Evolutionary conservation across 1,284 basidiomycete genomes (phyloP), one percentile per base, ranked within the genome.

Genomic region (Gymnopus androsaceus): DNA sequence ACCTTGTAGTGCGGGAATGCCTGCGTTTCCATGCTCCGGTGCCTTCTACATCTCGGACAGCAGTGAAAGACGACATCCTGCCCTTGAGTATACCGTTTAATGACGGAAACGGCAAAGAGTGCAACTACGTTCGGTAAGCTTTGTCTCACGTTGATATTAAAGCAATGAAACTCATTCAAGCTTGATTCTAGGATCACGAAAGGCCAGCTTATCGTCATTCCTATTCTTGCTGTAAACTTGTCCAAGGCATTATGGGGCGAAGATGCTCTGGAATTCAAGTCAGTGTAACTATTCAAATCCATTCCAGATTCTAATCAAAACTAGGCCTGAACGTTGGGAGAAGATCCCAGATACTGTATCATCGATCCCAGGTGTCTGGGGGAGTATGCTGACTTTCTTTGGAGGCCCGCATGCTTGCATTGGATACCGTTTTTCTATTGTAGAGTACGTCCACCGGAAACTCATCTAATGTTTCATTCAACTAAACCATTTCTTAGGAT

Each of bases 21-120:
- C 72, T 94, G 33, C 80, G 92, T 7, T 60, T 92, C 8, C 75
- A 86, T 61, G 63, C 83, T 0, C 88, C 90, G 1, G 85, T 89
- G 0, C 71, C 81, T 0, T 66, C 63, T 2, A 83, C 83, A 0
- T 64, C 77, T 17, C 80, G 90, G 4, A 69, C 77, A 11, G 77
- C 78, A 0, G 66, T 63, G 34, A 70, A 78, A 44, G 85, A 89
- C 58, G 81, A 84, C 38, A 65, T 83, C 2, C 63, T 92, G n/a
- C 89, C 88, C 0, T 72, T 82, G 4, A 70, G 67, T 19, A 69
- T 65, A 14, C 79, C 79, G 1, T 71, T 76, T 44, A 71, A 63
- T 0, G 80, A 80, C 51, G 65, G 67, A 41, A 69, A 73, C 38
- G 69, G 72, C 37, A n/a, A 54, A 17, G 69, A 71, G 46, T 30